Conservation (phyloP, 345 rosid species). For the Fremontodendron californicum region DNA sequence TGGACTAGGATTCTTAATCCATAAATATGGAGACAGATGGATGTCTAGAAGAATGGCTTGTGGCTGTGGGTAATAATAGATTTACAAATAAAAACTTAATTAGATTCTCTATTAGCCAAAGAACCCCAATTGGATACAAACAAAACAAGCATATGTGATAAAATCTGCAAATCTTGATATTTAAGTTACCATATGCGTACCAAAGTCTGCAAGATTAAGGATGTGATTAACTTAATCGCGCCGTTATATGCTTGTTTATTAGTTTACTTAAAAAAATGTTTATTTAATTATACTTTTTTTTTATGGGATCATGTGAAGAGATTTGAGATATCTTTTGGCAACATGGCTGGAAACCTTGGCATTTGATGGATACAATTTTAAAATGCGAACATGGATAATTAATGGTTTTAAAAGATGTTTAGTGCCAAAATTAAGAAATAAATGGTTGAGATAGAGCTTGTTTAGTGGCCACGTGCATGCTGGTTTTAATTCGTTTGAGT, state of each 20-base stretch:
- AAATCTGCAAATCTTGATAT: neutral
- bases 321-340: neutral
- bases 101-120: neutral
- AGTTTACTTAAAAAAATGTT: neutral
- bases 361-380: neutral
- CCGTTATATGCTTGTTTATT: too few species aligned
- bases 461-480: slow-evolving; percentile 8
- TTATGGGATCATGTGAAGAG: slow-evolving; percentile 5
- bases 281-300: neutral
- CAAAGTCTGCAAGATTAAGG: neutral
- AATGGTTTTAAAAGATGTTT: neutral
- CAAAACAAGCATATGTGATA: neutral
- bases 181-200: neutral
- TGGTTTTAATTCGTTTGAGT: neutral
- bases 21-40: too few species aligned
- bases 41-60: too few species aligned
- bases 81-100: neutral
- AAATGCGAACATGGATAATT: neutral
- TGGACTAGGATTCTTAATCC: neutral
- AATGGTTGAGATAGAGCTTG: neutral
- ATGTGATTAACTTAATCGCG: neutral
- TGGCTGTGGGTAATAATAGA: neutral
- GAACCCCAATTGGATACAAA: neutral
- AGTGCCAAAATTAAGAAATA: neutral
- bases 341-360: neutral